Base-by-base conservation (phyloP, 805 yeast genomes). In the Zygoascus biomembranicola region DNA sequence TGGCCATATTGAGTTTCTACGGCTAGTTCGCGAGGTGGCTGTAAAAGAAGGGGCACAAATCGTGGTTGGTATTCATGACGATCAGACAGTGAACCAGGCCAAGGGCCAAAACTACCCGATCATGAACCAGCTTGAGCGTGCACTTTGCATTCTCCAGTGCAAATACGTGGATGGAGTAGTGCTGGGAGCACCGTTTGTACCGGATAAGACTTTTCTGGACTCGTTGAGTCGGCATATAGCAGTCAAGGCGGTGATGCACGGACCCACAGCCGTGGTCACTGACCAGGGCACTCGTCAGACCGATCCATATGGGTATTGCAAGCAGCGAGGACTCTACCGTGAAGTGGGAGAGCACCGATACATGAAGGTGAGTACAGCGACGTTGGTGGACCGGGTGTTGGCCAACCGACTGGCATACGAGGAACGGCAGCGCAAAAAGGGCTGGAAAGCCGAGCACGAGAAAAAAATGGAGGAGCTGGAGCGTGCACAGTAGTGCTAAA, bases 111-210 rank as follows among this genome's bases (percentile, higher is more conserved):
- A 81, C 60, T 80, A 81, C 63, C 95, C 96, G 28, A 81, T 90
- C 42, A 94, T 94, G 97, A 89, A 87, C 62, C 61, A 87, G 18
- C 79, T 85, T 56, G 98, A 94, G 68, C 78, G 98, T 56, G 77
- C 90, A 0, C 72, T 94, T 56, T 89, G 97, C 67, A 90, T 90
- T 6, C 71, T 94, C 61, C 97, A 92, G 68, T 89, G 97, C 69
- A 77, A 77, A 52, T 86, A 85, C 61, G 89, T 90, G 32, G 95
- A 89, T 64, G 89, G 86, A 1, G 74, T 89, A 2, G 73, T 94
- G 0, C 66, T 92, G 39, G 85, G 82, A 2, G 87, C 87, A 1
- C 90, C 92, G 16, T 75, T 73, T 57, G 59, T 58, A 2, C 82
- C 85, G 18, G 69, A 73, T 5, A 49, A 47, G 9, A 58, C 62